Base-by-base conservation (phyloP, 441 rosid species). In the Gossypium schwendimanii region DNA sequence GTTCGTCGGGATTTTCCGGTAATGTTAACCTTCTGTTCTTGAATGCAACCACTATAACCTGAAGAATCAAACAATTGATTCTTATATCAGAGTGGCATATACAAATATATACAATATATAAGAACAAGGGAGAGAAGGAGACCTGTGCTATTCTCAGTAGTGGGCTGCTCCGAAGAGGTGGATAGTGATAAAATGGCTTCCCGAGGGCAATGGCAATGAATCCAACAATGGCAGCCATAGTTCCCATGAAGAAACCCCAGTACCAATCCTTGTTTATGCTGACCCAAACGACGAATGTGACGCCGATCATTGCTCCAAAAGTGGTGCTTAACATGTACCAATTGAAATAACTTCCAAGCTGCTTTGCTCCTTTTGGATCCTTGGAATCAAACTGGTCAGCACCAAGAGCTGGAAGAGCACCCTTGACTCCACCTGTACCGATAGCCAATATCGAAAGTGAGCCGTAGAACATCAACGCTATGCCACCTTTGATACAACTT, bases 371-470 rank as follows among this genome's bases (percentile, higher is more conserved):
- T 2, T 41, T 69, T 2, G 68, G 80, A 54, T 81, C 78, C 39
- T 63, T 68, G 10, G 61, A 21, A 15, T 77, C 75, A 28, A 81
- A 81, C 26, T 81, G 84, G 63, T 78, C 84, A 0, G 80, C 82
- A 1, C 84, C 84, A 5, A 78, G 82, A 0, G 84, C 84, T 0
- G 82, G 80, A 50, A 81, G 60, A 4, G 78, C 78, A 3, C 82
- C 82, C 20, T 67, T 79, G 7, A 70, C 75, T 15, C 76, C 84
- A 0, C 80, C 82, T 6, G 71, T 10, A 0, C 84, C 84, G 1
- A 81, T 31, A 28, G 84, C 76, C 18, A 70, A 63, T 21, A 78
- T 64, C 41, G 54, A 33, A 44, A 81, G 78, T 4, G 78, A 63
- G 1, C 52, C 62, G 7, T 73, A 73, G 31, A 81, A 78, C 77